Percentiles rank a stretch among this genome's conserved stretches.
These are phyloP conservation scores for Sordaria brevicollis DNA, from an alignment of 495 filamentous ascomycete genomes.

Conservation along the genomic window DNA sequence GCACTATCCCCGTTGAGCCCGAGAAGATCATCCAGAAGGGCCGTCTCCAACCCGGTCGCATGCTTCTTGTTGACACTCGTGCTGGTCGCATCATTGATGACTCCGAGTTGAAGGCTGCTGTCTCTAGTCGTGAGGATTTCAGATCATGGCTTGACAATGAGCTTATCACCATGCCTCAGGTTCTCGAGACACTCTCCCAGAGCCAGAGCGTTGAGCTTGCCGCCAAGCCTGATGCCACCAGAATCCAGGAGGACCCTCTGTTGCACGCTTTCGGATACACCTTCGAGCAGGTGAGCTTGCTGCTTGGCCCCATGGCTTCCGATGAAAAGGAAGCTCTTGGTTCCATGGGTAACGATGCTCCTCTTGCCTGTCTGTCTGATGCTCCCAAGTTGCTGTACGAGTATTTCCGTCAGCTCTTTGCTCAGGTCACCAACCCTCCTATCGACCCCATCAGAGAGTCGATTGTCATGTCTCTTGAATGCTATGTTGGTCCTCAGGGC, in stretches of 20 bases:
- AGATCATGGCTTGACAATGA: constrained; percentile 79
- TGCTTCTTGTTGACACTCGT: constrained; percentile 93
- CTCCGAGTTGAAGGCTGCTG: constrained; percentile 81
- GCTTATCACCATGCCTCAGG: constrained; percentile 66
- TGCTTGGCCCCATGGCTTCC: constrained; percentile 94
- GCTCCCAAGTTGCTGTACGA: constrained; percentile 90
- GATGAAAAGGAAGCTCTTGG: constrained; percentile 99
- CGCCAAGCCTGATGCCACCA: constrained; percentile 56
- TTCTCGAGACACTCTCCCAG: constrained; percentile 47
- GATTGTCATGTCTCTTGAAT: constrained; percentile 97
- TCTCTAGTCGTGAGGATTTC: constrained; percentile 80
- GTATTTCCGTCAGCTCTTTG: constrained; percentile 98
- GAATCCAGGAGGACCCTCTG: constrained; percentile 74
- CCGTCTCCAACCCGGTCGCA: constrained; percentile 88
- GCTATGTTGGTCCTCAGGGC: constrained; percentile 95
- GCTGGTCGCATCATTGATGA: constrained; percentile 96
- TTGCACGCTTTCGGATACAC: constrained; percentile 91
- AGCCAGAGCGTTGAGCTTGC: constrained; percentile 45
- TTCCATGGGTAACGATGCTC: constrained; percentile 98
- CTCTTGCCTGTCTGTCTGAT: constrained; percentile 80
- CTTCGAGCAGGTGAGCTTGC: constrained; percentile 88
- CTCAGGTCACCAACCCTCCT: constrained; percentile 97
- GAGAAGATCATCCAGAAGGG: constrained; percentile 92
- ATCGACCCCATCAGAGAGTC: constrained; percentile 98
- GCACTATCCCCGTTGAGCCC: constrained; percentile 85